A percentile compares a stretch with the other conserved stretches of the same genome.
Conservation (phyloP, 2,329 filamentous ascomycete species). For the Aschersonia sp. region DNA sequence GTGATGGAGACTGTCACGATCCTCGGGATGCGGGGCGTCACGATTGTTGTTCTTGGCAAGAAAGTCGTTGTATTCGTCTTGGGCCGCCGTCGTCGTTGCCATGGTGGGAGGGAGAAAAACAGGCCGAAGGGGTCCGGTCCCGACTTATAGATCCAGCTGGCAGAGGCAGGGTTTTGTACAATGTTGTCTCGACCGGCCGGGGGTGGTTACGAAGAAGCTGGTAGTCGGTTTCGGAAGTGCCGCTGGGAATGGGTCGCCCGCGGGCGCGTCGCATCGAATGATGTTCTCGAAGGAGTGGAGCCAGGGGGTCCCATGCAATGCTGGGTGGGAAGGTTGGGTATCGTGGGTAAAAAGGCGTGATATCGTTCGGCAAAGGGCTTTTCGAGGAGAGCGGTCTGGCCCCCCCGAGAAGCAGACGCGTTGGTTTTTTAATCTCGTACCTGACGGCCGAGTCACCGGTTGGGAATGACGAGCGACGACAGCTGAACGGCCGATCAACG, state of each 20-base stretch:
- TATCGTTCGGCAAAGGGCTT: neutral
- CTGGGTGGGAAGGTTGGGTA: neutral
- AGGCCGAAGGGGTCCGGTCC: neutral
- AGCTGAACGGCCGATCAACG: too few relatives aligned
- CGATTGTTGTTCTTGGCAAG: slow-evolving; percentile 38
- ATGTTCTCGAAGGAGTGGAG: slow-evolving; percentile 19
- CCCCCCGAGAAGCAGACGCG: too few relatives aligned
- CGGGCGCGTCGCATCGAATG: slow-evolving; percentile 9
- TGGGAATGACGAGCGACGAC: too few relatives aligned
- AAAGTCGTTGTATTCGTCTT: slow-evolving; percentile 53
- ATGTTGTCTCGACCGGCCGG: neutral
- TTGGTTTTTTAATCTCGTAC: too few relatives aligned
- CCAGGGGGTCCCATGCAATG: neutral
- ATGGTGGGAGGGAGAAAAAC: slow-evolving; percentile 23
- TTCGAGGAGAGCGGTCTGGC: too few relatives aligned
- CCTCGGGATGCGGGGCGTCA: slow-evolving; percentile 41
- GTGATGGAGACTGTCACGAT: slow-evolving; percentile 29
- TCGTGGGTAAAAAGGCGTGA: neutral
- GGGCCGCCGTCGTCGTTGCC: slow-evolving; percentile 39
- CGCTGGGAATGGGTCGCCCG: slow-evolving; percentile 5
- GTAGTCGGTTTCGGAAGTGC: neutral
- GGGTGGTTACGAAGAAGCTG: neutral
- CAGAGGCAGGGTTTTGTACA: neutral
- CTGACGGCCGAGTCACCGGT: too few relatives aligned
- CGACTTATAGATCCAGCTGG: neutral